Evolutionary conservation across 345 rosid genomes (phyloP).

Genomic region (Jatropha curcas): DNA sequence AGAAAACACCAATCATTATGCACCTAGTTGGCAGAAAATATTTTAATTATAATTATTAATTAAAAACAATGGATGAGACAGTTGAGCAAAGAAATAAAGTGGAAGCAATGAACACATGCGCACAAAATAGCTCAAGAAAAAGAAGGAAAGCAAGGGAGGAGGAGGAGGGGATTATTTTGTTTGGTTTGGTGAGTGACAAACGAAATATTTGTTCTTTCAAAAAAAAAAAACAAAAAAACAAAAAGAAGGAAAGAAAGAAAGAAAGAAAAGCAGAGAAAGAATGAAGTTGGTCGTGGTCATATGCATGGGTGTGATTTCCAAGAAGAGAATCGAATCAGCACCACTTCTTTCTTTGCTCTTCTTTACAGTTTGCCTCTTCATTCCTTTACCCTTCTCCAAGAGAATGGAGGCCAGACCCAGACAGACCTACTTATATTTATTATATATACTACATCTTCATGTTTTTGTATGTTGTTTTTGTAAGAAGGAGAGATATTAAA

Average conservation of each 20-base stretch:
- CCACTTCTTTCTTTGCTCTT: conserved; percentile 30
- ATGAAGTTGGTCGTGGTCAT: conserved; percentile 38
- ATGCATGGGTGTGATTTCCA: conserved; percentile 58
- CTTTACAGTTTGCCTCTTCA: conserved; percentile 50
- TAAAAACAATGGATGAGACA: background rate
- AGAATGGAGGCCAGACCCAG: conserved; percentile 52
- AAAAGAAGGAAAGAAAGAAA: background rate
- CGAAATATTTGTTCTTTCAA: too few species aligned
- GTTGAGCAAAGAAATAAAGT: background rate
- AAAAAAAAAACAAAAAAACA: background rate
- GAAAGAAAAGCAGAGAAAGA: background rate
- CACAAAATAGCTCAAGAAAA: background rate
- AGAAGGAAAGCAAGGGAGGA: background rate
- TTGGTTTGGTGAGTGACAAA: background rate
- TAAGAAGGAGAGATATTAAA: background rate
- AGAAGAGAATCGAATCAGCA: conserved; percentile 50
- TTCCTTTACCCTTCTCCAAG: conserved; percentile 56
- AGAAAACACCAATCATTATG: too few species aligned
- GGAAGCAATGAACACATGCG: conserved; percentile 5
- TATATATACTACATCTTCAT: background rate
- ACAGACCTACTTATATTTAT: conserved; percentile 18
- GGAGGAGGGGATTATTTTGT: too few species aligned
- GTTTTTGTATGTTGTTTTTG: background rate
- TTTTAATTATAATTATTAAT: too few species aligned
- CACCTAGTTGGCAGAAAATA: too few species aligned